Base-by-base conservation (phyloP, 2,329 filamentous ascomycete species). In the Colletotrichum eremochloae region DNA sequence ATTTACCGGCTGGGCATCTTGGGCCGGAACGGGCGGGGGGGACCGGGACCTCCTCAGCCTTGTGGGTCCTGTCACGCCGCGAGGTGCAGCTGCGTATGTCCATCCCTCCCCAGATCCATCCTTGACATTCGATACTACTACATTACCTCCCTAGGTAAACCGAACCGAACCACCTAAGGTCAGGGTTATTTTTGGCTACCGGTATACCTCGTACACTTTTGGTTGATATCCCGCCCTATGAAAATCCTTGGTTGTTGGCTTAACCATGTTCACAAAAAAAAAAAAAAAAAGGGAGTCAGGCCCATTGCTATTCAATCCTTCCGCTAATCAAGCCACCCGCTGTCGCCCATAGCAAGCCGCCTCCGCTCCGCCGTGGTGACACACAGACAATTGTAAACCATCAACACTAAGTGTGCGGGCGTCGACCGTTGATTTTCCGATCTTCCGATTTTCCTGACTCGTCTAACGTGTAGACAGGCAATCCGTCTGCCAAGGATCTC, bases 1-100 rank as follows among this genome's bases (percentile, higher is more conserved):
- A 24, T 24, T 63, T 63, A 57, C 69, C 69, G 60, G 69, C 69
- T 72, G 65, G 65, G 69, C 69, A 64, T 64, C 60, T 60, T 56
- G 15, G 57, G 8, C 33, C 46, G 46, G 70, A 42, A 64, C 58
- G 67, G 52, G 3, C 14, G 55, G 40, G 60, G 40, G 46, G 46
- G 46, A 24, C 46, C 33, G 29, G n/a, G 15, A 20, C 53, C 29
- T 31, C 11, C 44, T 72, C 70, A 72, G 70, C 70, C 70, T 70
- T 72, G 70, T 72, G 70, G 70, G 66, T 65, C 70, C 67, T 29
- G 33, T 55, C 60, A 53, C 46, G 31, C 44, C 15, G 50, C 57
- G 42, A 33, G 56, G 6, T 33, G 46, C 31, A 57, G 20, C 31
- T 57, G 61, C 40, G 46, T 24, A n/a, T 24, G n/a, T 48, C n/a